Base-by-base conservation (phyloP, 2,329 filamentous ascomycete species). In the Fusarium neocosmosporiellum region DNA sequence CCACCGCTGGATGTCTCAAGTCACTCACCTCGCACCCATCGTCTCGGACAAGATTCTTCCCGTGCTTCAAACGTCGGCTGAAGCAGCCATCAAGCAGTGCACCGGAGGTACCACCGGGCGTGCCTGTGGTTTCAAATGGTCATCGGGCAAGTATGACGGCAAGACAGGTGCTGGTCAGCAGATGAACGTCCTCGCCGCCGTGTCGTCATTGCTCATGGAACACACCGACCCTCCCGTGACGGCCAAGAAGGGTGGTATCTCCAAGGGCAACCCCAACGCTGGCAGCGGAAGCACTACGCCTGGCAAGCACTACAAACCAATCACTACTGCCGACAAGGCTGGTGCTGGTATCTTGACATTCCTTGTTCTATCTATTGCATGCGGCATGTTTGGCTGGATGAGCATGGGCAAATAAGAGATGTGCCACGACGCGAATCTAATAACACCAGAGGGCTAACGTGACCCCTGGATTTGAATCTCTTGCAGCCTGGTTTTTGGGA, bases 91-190 rank as follows among this genome's bases (percentile, higher is more conserved):
- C 13, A 82, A 81, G n/a, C 84, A 87, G 66, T 92, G 89, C 75
- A 86, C 84, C 7, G 87, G 86, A 11, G 88, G 86, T 7, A 79
- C 80, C 2, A 80, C 83, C 22, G 83, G 86, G 9, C 83, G 85
- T 16, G 82, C 83, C 16, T 92, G 90, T 73, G 87, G 88, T 16
- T 84, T 89, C 59, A 83, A 83, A 65, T 92, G 89, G 89, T 84
- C 83, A 39, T 78, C 80, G 7, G 85, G 83, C 3, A 76, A 74
- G 6, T 91, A 85, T 74, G 88, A 91, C 70, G 87, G 87, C 48
- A 87, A 84, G 66, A 85, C 82, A 5, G 88, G 89, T 34, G 87
- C 89, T 59, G 88, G 90, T 10, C 88, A 92, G 79, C 84, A 89
- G 75, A 89, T 92, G 84, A 87, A 86, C 62, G 89, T 87, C 0